Percentiles rank a stretch among this genome's conserved stretches.
These are phyloP conservation scores for Steccherinum ochraceum DNA, from an alignment of 768 basidiomycete genomes.

Conservation along the genomic window DNA sequence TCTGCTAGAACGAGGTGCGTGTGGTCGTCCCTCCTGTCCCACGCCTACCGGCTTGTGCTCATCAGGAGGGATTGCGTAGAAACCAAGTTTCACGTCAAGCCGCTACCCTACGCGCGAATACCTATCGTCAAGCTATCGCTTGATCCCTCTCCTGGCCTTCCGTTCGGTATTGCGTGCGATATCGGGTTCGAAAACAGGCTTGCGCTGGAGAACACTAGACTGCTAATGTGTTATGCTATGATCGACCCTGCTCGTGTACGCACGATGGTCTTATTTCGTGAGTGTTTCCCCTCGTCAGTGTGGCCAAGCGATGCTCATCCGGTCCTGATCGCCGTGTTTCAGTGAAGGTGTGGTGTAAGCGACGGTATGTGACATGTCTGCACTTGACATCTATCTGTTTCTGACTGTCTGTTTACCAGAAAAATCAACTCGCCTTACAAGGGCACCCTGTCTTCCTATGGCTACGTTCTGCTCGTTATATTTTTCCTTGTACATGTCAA, in stretches of 20 bases:
- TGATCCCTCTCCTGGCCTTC: constrained; percentile 75
- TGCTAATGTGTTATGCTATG: constrained; percentile 96
- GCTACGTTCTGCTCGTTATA: constrained; percentile 95
- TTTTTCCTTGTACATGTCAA: constrained; percentile 98
- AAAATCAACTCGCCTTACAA: constrained; percentile 99
- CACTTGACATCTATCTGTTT: constrained; percentile 3
- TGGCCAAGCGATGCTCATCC: not conserved
- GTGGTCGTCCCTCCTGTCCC: constrained; percentile 2
- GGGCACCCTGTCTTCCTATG: constrained; percentile 94
- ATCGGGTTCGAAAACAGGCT: constrained; percentile 98
- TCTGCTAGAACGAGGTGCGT: constrained; percentile 85
- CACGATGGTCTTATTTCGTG: constrained; percentile 93
- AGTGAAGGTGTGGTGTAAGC: constrained; percentile 99
- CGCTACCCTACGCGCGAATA: constrained; percentile 93
- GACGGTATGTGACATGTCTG: constrained; percentile 48
- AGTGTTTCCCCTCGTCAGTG: constrained; percentile 32
- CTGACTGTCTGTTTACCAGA: constrained; percentile 30
- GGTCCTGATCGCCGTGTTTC: not conserved
- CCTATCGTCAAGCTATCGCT: constrained; percentile 97
- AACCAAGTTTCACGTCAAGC: constrained; percentile 95
- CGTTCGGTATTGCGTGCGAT: constrained; percentile 91
- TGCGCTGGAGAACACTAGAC: constrained; percentile 92
- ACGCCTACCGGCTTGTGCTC: constrained; percentile 6
- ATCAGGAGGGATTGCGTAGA: constrained; percentile 38
- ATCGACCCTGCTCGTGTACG: constrained; percentile 91